phyloP scores from a whole-genome alignment of 2,329 filamentous ascomycete genomes.

The Grosmannia clavigera region DNA sequence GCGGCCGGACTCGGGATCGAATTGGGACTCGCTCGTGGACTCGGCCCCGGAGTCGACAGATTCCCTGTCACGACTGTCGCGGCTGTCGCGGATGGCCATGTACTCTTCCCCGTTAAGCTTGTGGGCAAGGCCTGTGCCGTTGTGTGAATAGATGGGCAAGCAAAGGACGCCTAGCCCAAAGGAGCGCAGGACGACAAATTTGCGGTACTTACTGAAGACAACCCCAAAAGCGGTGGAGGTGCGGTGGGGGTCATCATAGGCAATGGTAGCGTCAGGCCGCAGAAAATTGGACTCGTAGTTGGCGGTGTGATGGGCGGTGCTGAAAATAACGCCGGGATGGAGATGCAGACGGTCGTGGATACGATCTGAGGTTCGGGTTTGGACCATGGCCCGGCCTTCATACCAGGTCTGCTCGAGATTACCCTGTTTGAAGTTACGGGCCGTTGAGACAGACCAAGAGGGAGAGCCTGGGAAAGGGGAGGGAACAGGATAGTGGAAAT shows the following conservation, averaged over 20 bases:
- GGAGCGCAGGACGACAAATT: slow-evolving; percentile 14
- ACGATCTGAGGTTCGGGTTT: neutral
- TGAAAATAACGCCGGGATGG: slow-evolving; percentile 1
- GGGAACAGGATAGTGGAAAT: neutral
- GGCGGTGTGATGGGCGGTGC: slow-evolving; percentile 2
- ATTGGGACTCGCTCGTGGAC: neutral
- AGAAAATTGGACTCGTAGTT: neutral
- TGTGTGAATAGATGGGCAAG: slow-evolving; percentile 16
- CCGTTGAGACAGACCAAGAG: neutral
- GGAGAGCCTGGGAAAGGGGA: neutral
- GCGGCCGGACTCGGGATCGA: neutral
- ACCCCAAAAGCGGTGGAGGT: slow-evolving; percentile 16
- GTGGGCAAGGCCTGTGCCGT: slow-evolving; percentile 13
- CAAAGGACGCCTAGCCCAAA: slow-evolving; percentile 13
- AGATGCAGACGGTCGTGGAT: neutral
- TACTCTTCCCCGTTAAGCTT: slow-evolving; percentile 12
- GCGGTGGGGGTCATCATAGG: slow-evolving; percentile 12
- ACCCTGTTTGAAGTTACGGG: neutral
- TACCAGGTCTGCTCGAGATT: neutral
- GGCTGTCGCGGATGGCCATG: slow-evolving; percentile 14
- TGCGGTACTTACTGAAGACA: slow-evolving; percentile 16
- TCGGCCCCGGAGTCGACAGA: neutral
- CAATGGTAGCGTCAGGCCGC: neutral
- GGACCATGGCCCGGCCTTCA: neutral
- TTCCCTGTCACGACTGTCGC: neutral